These are phyloP conservation scores for Mycena floridula DNA, from an alignment of 768 basidiomycete genomes.

Conservation along the genomic window DNA sequence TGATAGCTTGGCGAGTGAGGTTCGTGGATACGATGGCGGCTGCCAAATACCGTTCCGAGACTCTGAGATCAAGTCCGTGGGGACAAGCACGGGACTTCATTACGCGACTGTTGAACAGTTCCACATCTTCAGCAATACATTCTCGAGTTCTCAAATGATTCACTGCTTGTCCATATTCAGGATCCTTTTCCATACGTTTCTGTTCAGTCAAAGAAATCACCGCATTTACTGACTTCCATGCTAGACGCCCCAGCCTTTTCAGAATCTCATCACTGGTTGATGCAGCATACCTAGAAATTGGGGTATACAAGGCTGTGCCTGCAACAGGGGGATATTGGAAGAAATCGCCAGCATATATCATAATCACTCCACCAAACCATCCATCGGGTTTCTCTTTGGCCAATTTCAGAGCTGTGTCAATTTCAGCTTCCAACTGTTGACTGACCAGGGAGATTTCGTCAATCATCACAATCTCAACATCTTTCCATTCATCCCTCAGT, in stretches of 20 bases:
- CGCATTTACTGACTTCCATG: too few relatives aligned
- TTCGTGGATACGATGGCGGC: conserved; percentile 1
- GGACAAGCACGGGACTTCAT: conserved; percentile 4
- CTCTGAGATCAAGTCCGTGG: background rate
- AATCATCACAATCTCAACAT: conserved; percentile 18
- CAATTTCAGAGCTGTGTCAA: conserved; percentile 17
- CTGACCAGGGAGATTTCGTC: conserved; percentile 24
- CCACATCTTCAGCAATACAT: conserved; percentile 12
- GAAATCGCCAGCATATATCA: too few relatives aligned
- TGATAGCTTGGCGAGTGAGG: background rate
- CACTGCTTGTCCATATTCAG: too few relatives aligned
- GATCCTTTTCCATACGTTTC: too few relatives aligned
- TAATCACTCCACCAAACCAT: too few relatives aligned
- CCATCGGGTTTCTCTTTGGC: too few relatives aligned
- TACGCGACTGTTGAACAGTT: conserved; percentile 12
- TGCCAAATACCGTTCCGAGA: background rate
- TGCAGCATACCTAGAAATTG: too few relatives aligned
- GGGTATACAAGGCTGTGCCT: too few relatives aligned
- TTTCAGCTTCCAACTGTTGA: conserved; percentile 15
- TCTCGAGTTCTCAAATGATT: background rate
- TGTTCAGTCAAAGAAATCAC: too few relatives aligned
- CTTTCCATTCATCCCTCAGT: conserved; percentile 17
- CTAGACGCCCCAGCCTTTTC: too few relatives aligned
- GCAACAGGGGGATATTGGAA: too few relatives aligned
- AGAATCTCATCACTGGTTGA: too few relatives aligned